Base-by-base conservation (phyloP, 1,139 yeast genomes). In the Geotrichum macrosporum region DNA sequence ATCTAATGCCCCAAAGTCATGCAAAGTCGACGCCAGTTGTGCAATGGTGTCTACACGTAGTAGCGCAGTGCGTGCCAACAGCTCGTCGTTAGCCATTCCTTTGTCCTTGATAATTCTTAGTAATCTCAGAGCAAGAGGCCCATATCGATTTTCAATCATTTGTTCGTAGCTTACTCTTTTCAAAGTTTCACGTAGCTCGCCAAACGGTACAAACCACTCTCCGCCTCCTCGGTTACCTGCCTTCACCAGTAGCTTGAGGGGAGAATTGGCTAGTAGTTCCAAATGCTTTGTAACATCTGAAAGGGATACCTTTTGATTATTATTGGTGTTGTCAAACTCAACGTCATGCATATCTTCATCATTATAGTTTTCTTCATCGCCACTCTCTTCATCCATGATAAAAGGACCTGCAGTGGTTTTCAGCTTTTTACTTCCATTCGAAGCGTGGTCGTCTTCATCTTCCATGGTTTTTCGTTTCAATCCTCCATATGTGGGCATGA, bases 1-100 rank as follows among this genome's bases (percentile, higher is more conserved):
- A 40, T 71, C 72, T n/a, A 70, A 57, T 39, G 70, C 67, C 8
- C 73, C 73, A 39, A 60, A 57, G 20, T 55, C 57, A 46, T 69
- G 71, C 35, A 70, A 58, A 16, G 63, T 61, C 15, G 67, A 56
- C 41, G 68, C 58, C 30, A 63, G 61, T 37, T 63, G 78, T 52
- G 96, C 74, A 6, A 88, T 86, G 27, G 82, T 84, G 53, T 78
- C 78, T 49, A 86, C 94, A 55, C 78, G 84, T 64, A 89, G 72
- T 47, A 92, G 67, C 1, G 92, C 94, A 15, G 78, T 68, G 44
- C 84, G 81, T 35, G 89, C 77, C 47, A 89, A 75, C n/a, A 82
- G 73, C 60, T 88, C 87, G 61, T 92, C 97, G 53, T 94, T 95
- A 3, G 83, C 84, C 50, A 87, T 71, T 55, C 80, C 80, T 57